These are phyloP conservation scores for Schrenkiella parvula DNA, from an alignment of 345 rosid genomes.

Conservation along the genomic window DNA sequence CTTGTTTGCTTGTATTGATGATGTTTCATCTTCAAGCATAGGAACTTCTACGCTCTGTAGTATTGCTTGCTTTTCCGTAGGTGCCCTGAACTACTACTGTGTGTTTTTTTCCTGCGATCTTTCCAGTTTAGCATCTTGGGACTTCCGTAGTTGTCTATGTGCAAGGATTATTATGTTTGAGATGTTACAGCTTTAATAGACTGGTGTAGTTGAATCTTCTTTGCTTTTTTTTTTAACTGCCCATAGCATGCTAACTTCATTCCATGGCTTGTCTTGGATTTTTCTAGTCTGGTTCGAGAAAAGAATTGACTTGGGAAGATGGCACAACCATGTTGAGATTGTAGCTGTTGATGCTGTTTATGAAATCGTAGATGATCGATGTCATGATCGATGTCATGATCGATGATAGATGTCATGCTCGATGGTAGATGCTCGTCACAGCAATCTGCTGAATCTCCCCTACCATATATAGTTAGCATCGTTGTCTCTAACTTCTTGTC, in stretches of 20 bases:
- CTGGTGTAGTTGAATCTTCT: not conserved
- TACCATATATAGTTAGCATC: slow-evolving; percentile 16
- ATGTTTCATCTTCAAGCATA: slow-evolving; percentile 29
- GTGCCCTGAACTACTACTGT: slow-evolving; percentile 28
- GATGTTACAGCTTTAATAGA: not conserved
- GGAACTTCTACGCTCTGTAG: slow-evolving; percentile 35
- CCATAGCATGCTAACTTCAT: slow-evolving; percentile 22
- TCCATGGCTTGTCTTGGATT: slow-evolving; percentile 36
- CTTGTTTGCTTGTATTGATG: slow-evolving; percentile 31
- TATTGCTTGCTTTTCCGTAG: slow-evolving; percentile 35
- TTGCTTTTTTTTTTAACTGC: not conserved
- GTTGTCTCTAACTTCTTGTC: slow-evolving; percentile 3
- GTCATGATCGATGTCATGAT: slow-evolving; percentile 4
- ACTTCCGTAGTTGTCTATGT: not conserved
- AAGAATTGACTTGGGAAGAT: slow-evolving; percentile 49
- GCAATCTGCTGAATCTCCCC: slow-evolving; percentile 13
- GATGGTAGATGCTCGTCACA: slow-evolving; percentile 11
- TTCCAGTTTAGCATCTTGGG: not conserved
- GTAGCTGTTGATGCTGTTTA: slow-evolving; percentile 79
- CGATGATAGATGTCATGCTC: slow-evolving; percentile 17
- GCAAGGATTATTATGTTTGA: slow-evolving; percentile 1
- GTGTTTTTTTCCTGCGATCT: slow-evolving; percentile 21
- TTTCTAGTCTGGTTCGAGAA: slow-evolving; percentile 68
- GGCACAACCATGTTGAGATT: slow-evolving; percentile 52
- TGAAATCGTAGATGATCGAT: slow-evolving; percentile 20